Evolutionary conservation across 2,329 filamentous ascomycete genomes (phyloP).

Genomic region (Colletotrichum sp.): DNA sequence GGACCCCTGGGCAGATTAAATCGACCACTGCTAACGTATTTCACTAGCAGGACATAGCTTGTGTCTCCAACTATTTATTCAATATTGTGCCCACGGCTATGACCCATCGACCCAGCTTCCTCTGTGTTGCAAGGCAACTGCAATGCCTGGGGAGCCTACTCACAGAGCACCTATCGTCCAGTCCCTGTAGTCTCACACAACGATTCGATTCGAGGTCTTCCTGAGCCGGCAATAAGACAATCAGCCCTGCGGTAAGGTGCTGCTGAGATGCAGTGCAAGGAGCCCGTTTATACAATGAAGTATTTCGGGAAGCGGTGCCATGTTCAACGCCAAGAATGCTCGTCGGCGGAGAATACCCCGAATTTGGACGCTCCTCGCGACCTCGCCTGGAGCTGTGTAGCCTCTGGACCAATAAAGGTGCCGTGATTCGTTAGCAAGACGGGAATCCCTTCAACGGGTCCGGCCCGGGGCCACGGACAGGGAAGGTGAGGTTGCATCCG

Average conservation of each 20-base stretch:
- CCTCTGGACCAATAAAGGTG: neutral
- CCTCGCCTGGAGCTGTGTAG: neutral
- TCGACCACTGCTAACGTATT: neutral
- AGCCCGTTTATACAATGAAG: neutral
- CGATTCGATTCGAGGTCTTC: neutral
- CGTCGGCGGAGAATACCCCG: neutral
- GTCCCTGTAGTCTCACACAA: neutral
- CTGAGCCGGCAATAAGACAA: neutral
- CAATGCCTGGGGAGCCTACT: neutral
- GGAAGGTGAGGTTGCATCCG: neutral
- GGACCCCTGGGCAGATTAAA: neutral
- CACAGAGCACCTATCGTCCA: neutral
- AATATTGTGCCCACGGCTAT: neutral
- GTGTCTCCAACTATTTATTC: neutral
- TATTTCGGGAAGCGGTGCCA: neutral
- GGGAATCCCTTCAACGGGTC: neutral
- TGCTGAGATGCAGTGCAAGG: neutral
- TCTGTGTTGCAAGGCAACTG: neutral
- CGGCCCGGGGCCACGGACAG: neutral
- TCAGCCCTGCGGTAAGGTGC: neutral
- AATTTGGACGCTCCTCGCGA: neutral
- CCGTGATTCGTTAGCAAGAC: neutral
- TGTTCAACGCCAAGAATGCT: neutral
- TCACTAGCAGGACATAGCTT: neutral
- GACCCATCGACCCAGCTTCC: neutral